These are phyloP conservation scores for Pythium dissimile DNA, from an alignment of 352 stramenopile species.

Conservation along the genomic window DNA sequence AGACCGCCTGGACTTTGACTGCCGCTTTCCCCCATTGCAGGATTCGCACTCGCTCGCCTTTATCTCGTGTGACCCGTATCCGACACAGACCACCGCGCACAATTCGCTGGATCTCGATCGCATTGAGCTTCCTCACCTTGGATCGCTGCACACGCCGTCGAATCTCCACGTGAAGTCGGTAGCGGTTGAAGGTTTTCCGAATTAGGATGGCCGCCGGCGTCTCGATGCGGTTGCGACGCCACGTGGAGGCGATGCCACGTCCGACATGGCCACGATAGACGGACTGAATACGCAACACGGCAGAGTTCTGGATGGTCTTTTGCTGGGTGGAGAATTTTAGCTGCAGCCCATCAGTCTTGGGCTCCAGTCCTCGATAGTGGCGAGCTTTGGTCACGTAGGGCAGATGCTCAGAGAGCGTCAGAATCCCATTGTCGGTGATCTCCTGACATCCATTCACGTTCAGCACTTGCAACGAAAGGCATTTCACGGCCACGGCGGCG, in stretches of 20 bases:
- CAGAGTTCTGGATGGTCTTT: slow-evolving; percentile 69
- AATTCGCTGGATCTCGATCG: slow-evolving; percentile 57
- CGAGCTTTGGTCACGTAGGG: slow-evolving; percentile 58
- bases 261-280: slow-evolving; percentile 56
- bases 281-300: slow-evolving; percentile 65
- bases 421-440: slow-evolving; percentile 69
- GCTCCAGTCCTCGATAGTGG: slow-evolving; percentile 59
- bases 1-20: slow-evolving; percentile 53
- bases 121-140: slow-evolving; percentile 29
- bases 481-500: slow-evolving; percentile 44
- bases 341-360: slow-evolving; percentile 39
- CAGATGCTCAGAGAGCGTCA: slow-evolving; percentile 63
- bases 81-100: slow-evolving; percentile 49
- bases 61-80: slow-evolving; percentile 23
- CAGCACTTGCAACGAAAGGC: slow-evolving; percentile 55
- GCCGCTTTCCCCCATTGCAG: slow-evolving; percentile 35
- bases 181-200: slow-evolving; percentile 44
- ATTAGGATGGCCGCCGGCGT: slow-evolving; percentile 45
- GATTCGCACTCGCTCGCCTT: slow-evolving; percentile 33
- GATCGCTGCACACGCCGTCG: slow-evolving; percentile 27
- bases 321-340: slow-evolving; percentile 74
- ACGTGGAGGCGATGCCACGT: slow-evolving; percentile 42
- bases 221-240: slow-evolving; percentile 56
- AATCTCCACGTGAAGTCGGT: slow-evolving; percentile 42
- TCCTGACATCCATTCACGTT: slow-evolving; percentile 75